Base-by-base conservation (phyloP, 2,329 filamentous ascomycete genomes). In the Aureobasidium sp. region DNA sequence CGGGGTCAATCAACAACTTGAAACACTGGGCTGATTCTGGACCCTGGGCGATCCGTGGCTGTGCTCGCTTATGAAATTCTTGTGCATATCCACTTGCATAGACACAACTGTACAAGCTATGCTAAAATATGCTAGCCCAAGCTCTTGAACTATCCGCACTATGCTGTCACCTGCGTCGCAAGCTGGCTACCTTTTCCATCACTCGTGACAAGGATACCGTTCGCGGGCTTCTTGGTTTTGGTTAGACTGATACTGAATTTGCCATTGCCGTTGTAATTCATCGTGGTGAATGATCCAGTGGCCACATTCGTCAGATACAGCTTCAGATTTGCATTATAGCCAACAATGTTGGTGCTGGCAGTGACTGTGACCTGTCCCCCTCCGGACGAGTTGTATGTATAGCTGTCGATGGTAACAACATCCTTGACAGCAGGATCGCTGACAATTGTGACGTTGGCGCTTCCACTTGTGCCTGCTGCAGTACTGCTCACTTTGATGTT, bases 261-360 rank as follows among this genome's bases (percentile, higher is more conserved):
- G 4, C 73, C 73, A 0, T 63, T 61, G 2, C 64, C 67, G 1
- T 62, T 61, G 29, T 62, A 67, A 30, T 63, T 58, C 47, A 67
- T 68, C 65, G 60, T 25, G 7, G 73, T 69, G 2, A 64, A 49
- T 2, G 69, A 55, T 7, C 62, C 67, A 2, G 65, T 67, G 4
- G 36, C 66, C 0, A 68, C 67, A 39, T 68, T 72, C 37, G 60
- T 57, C 8, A 74, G 59, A 49, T 68, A 62, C n/a, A 75, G 54
- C 1, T 63, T 66, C 67, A 74, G 67, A 25, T 54, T 67, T 54
- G 68, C 70, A 21, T 68, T 67, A 16, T 70, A 69, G 36, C 73
- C 72, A 9, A 69, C 65, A 11, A 74, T 69, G 51, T 74, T 75
- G 16, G 71, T 72, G 34, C 68, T 69, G 42, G 72, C 74, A 1